phyloP scores from a whole-genome alignment of 441 rosid species.

The Euphorbia celastroides region DNA sequence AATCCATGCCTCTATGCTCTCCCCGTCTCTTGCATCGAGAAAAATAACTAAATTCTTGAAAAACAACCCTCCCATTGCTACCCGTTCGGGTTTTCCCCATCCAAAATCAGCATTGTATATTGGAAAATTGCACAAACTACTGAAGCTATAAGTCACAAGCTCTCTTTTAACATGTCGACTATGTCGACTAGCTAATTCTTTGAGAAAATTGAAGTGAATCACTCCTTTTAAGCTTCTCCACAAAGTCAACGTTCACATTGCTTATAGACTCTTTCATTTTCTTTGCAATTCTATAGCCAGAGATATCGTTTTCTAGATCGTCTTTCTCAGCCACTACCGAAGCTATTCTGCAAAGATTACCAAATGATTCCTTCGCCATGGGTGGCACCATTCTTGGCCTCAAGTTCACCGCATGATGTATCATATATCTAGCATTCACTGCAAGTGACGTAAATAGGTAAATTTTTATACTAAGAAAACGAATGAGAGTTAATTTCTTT shows the following conservation, averaged over 20 bases:
- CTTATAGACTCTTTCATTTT: not conserved
- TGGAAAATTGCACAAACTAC: slow-evolving; percentile 20
- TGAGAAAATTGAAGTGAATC: no score
- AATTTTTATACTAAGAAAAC: no score
- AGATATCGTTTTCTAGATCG: not conserved
- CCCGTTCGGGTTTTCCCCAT: slow-evolving; percentile 37
- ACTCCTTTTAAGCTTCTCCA: not conserved
- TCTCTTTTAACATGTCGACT: not conserved
- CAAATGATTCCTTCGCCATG: not conserved
- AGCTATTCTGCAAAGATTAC: not conserved
- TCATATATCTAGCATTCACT: not conserved
- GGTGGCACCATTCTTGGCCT: slow-evolving; percentile 12
- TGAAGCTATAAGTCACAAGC: not conserved
- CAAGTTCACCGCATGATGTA: slow-evolving; percentile 8
- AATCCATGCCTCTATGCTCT: slow-evolving; percentile 42
- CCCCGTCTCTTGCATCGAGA: slow-evolving; percentile 27
- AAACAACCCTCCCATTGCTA: not conserved
- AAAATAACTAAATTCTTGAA: slow-evolving; percentile 17
- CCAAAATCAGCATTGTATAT: slow-evolving; percentile 35
- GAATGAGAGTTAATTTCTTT: no score
- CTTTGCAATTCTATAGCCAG: not conserved
- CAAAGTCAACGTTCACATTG: not conserved
- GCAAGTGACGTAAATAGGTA: not conserved
- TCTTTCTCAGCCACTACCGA: not conserved
- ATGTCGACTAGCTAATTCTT: no score